phyloP scores from a whole-genome alignment of 2,329 filamentous ascomycete species.

The Xylaria sp. region DNA sequence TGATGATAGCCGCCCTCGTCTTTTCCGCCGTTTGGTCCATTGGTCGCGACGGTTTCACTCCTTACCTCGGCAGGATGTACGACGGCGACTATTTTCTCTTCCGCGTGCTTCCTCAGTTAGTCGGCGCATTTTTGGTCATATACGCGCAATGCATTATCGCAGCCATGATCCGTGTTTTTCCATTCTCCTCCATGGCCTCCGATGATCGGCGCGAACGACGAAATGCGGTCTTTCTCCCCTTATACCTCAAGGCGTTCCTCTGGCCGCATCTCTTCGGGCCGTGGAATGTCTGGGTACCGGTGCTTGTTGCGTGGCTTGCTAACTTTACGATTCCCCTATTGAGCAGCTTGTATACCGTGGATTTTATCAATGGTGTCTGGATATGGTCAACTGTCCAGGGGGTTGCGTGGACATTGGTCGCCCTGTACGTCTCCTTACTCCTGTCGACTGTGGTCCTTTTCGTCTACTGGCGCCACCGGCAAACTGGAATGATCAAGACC shows the following conservation, averaged over 20 bases:
- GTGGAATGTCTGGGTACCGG: slow-evolving; percentile 59
- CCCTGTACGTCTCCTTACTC: slow-evolving; percentile 64
- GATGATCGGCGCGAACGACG: slow-evolving; percentile 54
- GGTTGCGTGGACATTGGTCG: slow-evolving; percentile 72
- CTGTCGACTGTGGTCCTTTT: slow-evolving; percentile 53
- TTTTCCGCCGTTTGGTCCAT: slow-evolving; percentile 67
- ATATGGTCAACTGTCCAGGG: slow-evolving; percentile 74
- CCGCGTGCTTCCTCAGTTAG: slow-evolving; percentile 73
- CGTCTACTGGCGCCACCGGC: slow-evolving; percentile 57
- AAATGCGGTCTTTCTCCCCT: slow-evolving; percentile 60
- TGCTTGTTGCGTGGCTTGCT: slow-evolving; percentile 68
- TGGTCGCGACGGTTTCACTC: slow-evolving; percentile 57
- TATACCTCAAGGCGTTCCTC: slow-evolving; percentile 66
- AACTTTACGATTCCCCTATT: slow-evolving; percentile 78
- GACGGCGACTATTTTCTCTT: slow-evolving; percentile 78
- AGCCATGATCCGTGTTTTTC: slow-evolving; percentile 69
- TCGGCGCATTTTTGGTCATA: slow-evolving; percentile 66
- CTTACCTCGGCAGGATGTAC: slow-evolving; percentile 61
- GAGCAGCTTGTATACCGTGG: slow-evolving; percentile 66
- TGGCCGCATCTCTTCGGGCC: slow-evolving; percentile 57
- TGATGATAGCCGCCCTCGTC: slow-evolving; percentile 68
- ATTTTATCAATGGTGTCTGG: slow-evolving; percentile 56
- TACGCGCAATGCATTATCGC: slow-evolving; percentile 72
- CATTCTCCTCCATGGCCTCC: slow-evolving; percentile 72
- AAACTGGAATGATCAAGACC: slow-evolving; percentile 60